Percentiles rank a stretch among this genome's conserved stretches.
Conservation (phyloP, 768 basidiomycete genomes). For the Psilocybe tampanensis region DNA sequence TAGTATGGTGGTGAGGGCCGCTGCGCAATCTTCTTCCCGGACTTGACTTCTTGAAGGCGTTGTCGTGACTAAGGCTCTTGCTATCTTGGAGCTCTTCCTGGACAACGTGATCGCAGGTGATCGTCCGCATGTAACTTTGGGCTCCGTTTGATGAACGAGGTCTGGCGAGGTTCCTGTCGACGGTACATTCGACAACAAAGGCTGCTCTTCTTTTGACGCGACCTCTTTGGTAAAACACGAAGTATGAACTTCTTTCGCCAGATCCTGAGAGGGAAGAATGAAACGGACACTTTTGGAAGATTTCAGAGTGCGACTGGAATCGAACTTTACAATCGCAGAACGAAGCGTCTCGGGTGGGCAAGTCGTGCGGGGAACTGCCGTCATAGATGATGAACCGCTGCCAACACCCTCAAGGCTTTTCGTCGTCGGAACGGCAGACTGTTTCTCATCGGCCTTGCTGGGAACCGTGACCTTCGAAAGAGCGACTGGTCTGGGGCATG, state of each 20-base stretch:
- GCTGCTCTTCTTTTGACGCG: background rate
- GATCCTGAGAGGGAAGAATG: constrained; percentile 22
- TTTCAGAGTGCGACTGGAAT: background rate
- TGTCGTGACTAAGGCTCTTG: background rate
- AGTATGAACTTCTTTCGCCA: constrained; percentile 7
- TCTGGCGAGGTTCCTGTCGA: background rate
- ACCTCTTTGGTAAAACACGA: background rate
- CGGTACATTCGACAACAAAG: background rate
- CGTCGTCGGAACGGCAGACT: too few relatives aligned
- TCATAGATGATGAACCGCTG: background rate
- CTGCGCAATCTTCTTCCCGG: background rate
- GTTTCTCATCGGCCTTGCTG: too few relatives aligned
- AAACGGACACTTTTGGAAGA: constrained; percentile 46
- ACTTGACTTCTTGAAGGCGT: background rate
- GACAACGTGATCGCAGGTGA: background rate
- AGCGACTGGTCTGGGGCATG: background rate
- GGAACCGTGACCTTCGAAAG: background rate
- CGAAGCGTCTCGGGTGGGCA: constrained; percentile 10
- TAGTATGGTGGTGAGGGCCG: background rate
- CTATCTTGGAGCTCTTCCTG: background rate
- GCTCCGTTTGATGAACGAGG: background rate
- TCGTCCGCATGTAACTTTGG: background rate
- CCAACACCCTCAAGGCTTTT: too few relatives aligned
- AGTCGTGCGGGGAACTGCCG: background rate
- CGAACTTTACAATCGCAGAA: constrained; percentile 18